Evolutionary conservation across 2,329 filamentous ascomycete species (phyloP), one percentile per base, ranked within the genome.

Genomic region (Paraphoma sp.): DNA sequence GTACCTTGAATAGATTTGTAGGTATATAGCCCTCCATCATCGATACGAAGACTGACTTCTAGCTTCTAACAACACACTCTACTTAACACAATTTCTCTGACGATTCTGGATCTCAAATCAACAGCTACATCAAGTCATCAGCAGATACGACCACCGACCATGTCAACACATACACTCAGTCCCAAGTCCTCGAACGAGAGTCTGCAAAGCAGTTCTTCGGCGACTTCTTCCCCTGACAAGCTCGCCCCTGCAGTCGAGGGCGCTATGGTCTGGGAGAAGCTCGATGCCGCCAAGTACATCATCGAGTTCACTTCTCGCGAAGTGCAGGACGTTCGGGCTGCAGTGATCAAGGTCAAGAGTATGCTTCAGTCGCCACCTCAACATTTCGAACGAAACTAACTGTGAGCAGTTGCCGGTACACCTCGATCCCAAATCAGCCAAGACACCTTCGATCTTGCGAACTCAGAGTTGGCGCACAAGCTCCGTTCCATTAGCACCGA

Each of bases 261-360:
- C 23, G 68, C 68, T 6, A 74, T 73, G 72, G 70, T 68, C n/a
- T 76, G 74, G 74, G 46, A 67, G 57, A 68, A 71, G 42, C 61
- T 76, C 23, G 48, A 70, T 29, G 61, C 68, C 7, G 17, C 56
- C 8, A 56, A 69, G 6, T 76, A 76, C 48, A 51, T 76, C 23
- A 45, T 69, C 36, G n/a, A 68, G n/a, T 63, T 76, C 6, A 55
- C 50, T 16, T 45, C 52, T 14, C 45, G 56, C 10, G 74, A 75
- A 31, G 52, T 76, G 10, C 64, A 67, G 18, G 60, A 67, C 44
- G 67, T 76, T 36, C 62, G 69, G 12, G 66, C 68, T n/a, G 73
- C 73, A 31, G 67, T 76, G 3, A 66, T 75, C 43, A 62, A 63
- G 42, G 71, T 76, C 57, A 74, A 71, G 48, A 59, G 70, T 71